A percentile compares a stretch with the other conserved stretches of the same genome.
Evolutionary conservation across 208 protist genomes (phyloP).

Genomic region (Balamuthia mandrillaris): DNA sequence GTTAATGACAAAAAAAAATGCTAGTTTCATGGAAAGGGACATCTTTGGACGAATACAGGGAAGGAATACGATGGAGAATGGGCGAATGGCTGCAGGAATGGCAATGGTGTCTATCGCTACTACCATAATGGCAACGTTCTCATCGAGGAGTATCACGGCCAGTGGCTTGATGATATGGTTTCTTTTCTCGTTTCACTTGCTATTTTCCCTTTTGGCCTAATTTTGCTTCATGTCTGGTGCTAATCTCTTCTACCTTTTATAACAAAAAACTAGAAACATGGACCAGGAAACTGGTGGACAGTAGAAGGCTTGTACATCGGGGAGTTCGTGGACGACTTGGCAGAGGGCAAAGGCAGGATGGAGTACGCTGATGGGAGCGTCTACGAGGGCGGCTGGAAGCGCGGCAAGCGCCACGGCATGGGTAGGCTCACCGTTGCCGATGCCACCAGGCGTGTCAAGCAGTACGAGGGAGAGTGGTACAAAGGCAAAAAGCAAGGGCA

Average conservation of each 20-base stretch:
- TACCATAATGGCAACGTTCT: not conserved
- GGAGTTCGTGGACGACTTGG: not conserved
- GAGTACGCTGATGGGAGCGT: constrained; percentile 21
- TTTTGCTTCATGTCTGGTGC: not conserved
- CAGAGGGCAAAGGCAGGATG: constrained; percentile 23
- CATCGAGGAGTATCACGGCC: constrained; percentile 39
- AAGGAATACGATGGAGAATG: constrained; percentile 33
- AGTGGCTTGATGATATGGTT: constrained; percentile 17
- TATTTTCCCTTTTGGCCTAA: not conserved
- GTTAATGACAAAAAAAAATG: too few species aligned
- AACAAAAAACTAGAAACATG: constrained; percentile 18
- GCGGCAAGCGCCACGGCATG: constrained; percentile 15
- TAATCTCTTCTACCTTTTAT: too few species aligned
- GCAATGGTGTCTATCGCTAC: not conserved
- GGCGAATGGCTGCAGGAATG: constrained; percentile 21
- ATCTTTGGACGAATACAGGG: not conserved
- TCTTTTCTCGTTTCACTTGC: not conserved
- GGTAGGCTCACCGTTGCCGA: not conserved
- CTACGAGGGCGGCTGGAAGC: constrained; percentile 28
- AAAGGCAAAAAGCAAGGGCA: constrained; percentile 4
- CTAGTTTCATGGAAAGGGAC: constrained; percentile 39
- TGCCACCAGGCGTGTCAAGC: not conserved
- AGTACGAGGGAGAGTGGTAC: constrained; percentile 40
- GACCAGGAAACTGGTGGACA: not conserved
- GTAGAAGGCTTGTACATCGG: constrained; percentile 3